A percentile compares a stretch with the other conserved stretches of the same genome.
These are phyloP conservation scores for Sideroxylon spinosum DNA, from an alignment of 179 eudicot genomes.

Conservation along the genomic window DNA sequence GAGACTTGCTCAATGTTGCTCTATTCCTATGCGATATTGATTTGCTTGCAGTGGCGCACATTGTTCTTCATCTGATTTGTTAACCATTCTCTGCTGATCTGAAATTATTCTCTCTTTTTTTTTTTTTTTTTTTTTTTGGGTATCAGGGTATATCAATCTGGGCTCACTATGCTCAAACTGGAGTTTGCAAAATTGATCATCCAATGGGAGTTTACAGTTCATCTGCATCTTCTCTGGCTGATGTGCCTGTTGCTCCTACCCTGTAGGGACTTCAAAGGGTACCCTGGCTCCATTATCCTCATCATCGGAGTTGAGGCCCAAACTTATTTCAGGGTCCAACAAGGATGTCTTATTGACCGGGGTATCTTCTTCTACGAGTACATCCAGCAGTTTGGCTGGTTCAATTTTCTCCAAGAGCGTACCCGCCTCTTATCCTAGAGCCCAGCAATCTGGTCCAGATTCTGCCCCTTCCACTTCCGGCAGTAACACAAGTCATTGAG, in stretches of 20 bases:
- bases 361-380: constrained; percentile 38
- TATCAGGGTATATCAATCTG: constrained; percentile 80
- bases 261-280: constrained; percentile 73
- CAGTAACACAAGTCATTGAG: constrained; percentile 32
- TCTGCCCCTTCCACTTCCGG: constrained; percentile 36
- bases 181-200: constrained; percentile 86
- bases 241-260: constrained; percentile 97
- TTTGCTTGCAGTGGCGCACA: background rate
- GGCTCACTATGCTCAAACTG: constrained; percentile 69
- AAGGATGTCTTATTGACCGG: constrained; percentile 43
- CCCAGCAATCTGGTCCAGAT: constrained; percentile 41
- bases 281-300: constrained; percentile 90
- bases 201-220: constrained; percentile 93
- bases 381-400: constrained; percentile 55
- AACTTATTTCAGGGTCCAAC: constrained; percentile 37
- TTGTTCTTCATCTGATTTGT: constrained; percentile 6
- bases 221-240: constrained; percentile 89
- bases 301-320: constrained; percentile 77
- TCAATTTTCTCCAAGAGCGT: constrained; percentile 50
- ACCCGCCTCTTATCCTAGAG: constrained; percentile 38
- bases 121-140: no score
- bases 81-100: background rate
- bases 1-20: background rate
- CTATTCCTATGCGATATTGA: no score
- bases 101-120: no score